phyloP scores from a whole-genome alignment of 2,329 filamentous ascomycete species.

The Fusarium sp. region DNA sequence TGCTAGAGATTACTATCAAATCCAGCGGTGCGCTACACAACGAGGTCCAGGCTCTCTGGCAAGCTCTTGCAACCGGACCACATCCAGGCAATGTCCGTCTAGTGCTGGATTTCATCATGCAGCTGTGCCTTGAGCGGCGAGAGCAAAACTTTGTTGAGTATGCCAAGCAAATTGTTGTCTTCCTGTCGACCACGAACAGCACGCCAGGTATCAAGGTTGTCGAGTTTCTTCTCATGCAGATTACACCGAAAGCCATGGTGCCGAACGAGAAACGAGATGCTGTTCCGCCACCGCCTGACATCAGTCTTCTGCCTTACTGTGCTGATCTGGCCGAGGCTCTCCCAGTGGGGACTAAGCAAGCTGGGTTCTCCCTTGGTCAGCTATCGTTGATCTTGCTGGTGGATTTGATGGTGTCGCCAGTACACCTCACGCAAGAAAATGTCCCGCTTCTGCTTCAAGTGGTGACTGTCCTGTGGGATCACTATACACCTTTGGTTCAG shows the following conservation, averaged over 20 bases:
- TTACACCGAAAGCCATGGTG: slow-evolving; percentile 97
- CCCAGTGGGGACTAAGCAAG: slow-evolving; percentile 90
- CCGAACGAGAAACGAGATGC: slow-evolving; percentile 84
- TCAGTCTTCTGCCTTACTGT: slow-evolving; percentile 84
- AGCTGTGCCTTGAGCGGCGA: slow-evolving; percentile 88
- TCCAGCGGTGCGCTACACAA: slow-evolving; percentile 91
- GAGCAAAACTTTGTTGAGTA: slow-evolving; percentile 99
- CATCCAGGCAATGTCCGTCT: slow-evolving; percentile 94
- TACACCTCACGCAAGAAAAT: slow-evolving; percentile 81
- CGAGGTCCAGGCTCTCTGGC: slow-evolving; percentile 97
- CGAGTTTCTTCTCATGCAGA: slow-evolving; percentile 91
- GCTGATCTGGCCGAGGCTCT: slow-evolving; percentile 84
- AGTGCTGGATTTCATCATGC: slow-evolving; percentile 96
- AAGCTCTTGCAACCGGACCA: slow-evolving; percentile 92
- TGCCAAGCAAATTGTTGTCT: slow-evolving; percentile 98
- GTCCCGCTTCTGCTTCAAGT: slow-evolving; percentile 91
- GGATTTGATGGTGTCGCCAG: slow-evolving; percentile 93
- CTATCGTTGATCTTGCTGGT: slow-evolving; percentile 93
- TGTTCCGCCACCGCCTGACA: slow-evolving; percentile 78
- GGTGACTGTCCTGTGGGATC: slow-evolving; percentile 95
- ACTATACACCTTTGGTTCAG: slow-evolving; percentile 94
- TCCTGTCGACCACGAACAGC: slow-evolving; percentile 83
- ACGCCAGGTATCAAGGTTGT: slow-evolving; percentile 88
- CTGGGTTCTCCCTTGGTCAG: slow-evolving; percentile 92
- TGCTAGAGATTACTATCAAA: slow-evolving; percentile 96